These are phyloP conservation scores for Striga asiatica DNA, from an alignment of 257 asterid species.

Conservation along the genomic window DNA sequence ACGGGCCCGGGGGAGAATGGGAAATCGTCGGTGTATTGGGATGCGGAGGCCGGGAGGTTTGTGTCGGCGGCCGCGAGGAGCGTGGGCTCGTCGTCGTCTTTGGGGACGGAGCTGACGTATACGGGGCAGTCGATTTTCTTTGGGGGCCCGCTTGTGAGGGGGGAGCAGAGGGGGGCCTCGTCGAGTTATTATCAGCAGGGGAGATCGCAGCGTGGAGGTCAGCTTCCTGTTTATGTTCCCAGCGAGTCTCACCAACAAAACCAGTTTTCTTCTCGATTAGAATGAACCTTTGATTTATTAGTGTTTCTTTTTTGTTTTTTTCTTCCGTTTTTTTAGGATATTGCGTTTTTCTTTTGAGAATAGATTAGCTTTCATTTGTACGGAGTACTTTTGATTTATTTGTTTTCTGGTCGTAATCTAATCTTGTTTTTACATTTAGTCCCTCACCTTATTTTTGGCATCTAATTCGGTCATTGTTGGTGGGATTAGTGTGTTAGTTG, in stretches of 20 bases:
- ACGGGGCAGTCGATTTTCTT: conserved; percentile 84
- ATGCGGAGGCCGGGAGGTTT: conserved; percentile 70
- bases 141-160: conserved; percentile 69
- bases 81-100: conserved; percentile 35
- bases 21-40: conserved; percentile 77
- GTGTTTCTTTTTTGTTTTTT: not conserved
- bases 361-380: conserved; percentile 24
- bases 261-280: conserved; percentile 39
- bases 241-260: conserved; percentile 67
- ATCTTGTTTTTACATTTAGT: not conserved
- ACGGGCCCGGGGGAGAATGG: conserved; percentile 22
- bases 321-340: not conserved
- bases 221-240: conserved; percentile 88
- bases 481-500: too few species aligned
- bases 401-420: not conserved
- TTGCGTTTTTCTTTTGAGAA: conserved; percentile 4
- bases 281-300: too few species aligned
- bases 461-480: not conserved
- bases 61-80: conserved; percentile 44
- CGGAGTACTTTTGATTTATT: conserved; percentile 4
- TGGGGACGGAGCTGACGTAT: conserved; percentile 70
- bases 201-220: conserved; percentile 79
- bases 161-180: too few species aligned
- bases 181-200: conserved; percentile 73
- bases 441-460: not conserved